Conservation (phyloP, 495 filamentous ascomycete genomes). For the Zalerion maritima region DNA sequence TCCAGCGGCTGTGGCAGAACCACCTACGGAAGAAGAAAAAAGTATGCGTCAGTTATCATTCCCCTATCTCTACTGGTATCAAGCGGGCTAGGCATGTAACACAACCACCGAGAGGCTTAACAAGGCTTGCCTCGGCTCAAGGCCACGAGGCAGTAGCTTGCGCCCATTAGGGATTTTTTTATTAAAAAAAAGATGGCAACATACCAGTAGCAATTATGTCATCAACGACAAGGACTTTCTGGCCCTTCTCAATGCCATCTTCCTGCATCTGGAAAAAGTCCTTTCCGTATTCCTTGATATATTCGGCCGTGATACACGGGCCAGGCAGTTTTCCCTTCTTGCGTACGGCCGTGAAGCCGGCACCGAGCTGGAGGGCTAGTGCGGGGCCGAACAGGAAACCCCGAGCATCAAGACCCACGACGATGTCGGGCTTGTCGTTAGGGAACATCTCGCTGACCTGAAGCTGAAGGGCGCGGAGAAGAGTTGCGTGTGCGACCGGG, state of each 20-base stretch:
- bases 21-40: constrained; percentile 39
- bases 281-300: constrained; percentile 91
- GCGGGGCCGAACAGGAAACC: constrained; percentile 93
- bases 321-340: constrained; percentile 97
- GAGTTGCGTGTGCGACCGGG: constrained; percentile 53
- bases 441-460: constrained; percentile 46
- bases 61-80: constrained; percentile 8
- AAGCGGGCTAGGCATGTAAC: not conserved
- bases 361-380: constrained; percentile 70
- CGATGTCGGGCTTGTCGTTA: constrained; percentile 59
- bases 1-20: constrained; percentile 79
- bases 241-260: constrained; percentile 68
- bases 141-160: too few species aligned
- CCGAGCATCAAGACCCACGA: constrained; percentile 85
- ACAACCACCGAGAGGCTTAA: too few species aligned
- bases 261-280: constrained; percentile 95
- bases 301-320: constrained; percentile 63
- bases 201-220: constrained; percentile 97
- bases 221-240: constrained; percentile 85
- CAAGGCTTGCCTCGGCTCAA: too few species aligned
- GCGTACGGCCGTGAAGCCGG: constrained; percentile 85
- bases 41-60: constrained; percentile 3
- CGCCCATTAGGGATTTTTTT: too few species aligned
- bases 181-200: too few species aligned
- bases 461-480: constrained; percentile 78